phyloP scores from a whole-genome alignment of 768 basidiomycete species.

The Coprinellus aureogranulatus region DNA sequence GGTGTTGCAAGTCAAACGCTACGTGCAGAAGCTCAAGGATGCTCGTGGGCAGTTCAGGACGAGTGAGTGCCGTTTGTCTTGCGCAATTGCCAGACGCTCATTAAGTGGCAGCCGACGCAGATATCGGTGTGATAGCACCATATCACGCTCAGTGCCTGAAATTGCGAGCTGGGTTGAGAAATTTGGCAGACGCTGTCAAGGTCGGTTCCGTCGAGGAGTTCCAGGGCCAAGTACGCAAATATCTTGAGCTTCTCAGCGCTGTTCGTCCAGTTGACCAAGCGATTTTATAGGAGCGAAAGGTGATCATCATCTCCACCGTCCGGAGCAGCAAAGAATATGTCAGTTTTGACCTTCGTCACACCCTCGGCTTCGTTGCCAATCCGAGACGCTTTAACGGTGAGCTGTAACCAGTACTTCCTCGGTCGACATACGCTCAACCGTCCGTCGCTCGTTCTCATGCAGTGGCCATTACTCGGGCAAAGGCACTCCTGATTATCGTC shows the following conservation, averaged over 20 bases:
- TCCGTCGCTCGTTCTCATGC: too few species aligned
- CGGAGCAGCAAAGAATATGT: slow-evolving; percentile 54
- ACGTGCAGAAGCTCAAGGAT: slow-evolving; percentile 37
- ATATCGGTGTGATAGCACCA: slow-evolving; percentile 62
- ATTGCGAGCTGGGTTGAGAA: slow-evolving; percentile 37
- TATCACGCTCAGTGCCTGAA: slow-evolving; percentile 60
- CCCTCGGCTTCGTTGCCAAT: slow-evolving; percentile 58
- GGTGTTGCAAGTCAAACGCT: slow-evolving; percentile 49
- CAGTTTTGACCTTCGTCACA: slow-evolving; percentile 52
- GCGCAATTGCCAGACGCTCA: not conserved
- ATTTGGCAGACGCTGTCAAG: slow-evolving; percentile 43
- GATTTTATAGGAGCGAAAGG: slow-evolving; percentile 44
- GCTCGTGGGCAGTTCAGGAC: slow-evolving; percentile 36
- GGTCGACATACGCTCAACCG: too few species aligned
- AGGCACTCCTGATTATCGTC: slow-evolving; percentile 57
- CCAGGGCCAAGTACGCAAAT: slow-evolving; percentile 54
- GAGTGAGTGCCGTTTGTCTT: slow-evolving; percentile 35
- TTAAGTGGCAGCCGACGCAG: slow-evolving; percentile 36
- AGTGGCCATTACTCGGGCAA: slow-evolving; percentile 64
- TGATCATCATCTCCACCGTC: slow-evolving; percentile 60
- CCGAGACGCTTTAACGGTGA: slow-evolving; percentile 60
- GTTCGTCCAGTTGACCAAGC: slow-evolving; percentile 8
- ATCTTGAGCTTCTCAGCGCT: slow-evolving; percentile 26
- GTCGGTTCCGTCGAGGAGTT: slow-evolving; percentile 68
- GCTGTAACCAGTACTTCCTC: slow-evolving; percentile 19